These are phyloP conservation scores for Aspergillus japonicus DNA, from an alignment of 2,329 filamentous ascomycete genomes.

Conservation along the genomic window DNA sequence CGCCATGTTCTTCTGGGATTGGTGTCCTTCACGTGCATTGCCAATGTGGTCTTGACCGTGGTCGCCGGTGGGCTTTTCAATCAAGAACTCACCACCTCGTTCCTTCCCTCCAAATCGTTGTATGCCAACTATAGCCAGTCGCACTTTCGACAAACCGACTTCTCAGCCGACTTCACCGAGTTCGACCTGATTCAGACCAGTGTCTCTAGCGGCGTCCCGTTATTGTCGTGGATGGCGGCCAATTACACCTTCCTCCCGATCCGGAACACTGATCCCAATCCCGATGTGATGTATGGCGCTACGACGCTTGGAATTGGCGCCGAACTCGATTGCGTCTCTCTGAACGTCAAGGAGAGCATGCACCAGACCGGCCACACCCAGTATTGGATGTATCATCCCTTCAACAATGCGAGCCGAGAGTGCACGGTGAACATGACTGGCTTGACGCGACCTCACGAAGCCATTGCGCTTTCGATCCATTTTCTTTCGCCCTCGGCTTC, in stretches of 20 bases:
- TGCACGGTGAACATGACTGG: constrained; percentile 31
- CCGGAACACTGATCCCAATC: constrained; percentile 19
- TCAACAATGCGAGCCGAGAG: constrained; percentile 22
- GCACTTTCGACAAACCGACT: constrained; percentile 29
- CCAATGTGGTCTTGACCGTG: constrained; percentile 31
- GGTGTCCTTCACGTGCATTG: constrained; percentile 32
- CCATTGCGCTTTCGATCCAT: constrained; percentile 34
- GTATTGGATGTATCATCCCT: constrained; percentile 29
- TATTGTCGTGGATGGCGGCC: constrained; percentile 33
- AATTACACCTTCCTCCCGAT: constrained; percentile 34
- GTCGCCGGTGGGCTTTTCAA: constrained; percentile 37
- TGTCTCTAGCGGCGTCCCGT: constrained; percentile 33
- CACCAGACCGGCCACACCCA: constrained; percentile 12
- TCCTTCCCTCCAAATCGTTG: constrained; percentile 23
- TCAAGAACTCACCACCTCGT: constrained; percentile 29
- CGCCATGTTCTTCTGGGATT: constrained; percentile 28
- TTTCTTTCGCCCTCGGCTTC: constrained; percentile 29
- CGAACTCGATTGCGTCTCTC: constrained; percentile 23
- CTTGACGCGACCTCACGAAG: constrained; percentile 21
- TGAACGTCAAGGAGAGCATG: constrained; percentile 21
- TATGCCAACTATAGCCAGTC: constrained; percentile 32
- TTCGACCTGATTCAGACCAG: constrained; percentile 38
- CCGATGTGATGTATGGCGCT: constrained; percentile 28
- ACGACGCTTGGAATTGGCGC: constrained; percentile 31
- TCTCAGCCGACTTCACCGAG: constrained; percentile 35